These are phyloP conservation scores for Debaryomyces hansenii DNA, from an alignment of 805 yeast genomes.

Conservation along the genomic window DNA sequence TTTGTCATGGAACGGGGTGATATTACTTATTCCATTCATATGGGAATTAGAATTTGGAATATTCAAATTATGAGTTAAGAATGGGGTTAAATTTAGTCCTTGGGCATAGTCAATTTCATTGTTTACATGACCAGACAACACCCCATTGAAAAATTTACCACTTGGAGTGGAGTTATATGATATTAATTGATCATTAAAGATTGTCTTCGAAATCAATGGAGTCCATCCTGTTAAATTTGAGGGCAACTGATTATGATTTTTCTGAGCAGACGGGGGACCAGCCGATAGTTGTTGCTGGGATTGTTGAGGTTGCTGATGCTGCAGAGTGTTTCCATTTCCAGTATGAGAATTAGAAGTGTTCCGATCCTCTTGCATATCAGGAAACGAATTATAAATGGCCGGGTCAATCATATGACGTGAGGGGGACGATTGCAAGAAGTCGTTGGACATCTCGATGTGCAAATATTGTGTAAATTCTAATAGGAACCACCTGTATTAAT, in stretches of 20 bases:
- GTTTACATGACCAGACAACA: conserved; percentile 5
- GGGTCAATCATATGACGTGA: conserved; percentile 34
- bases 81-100: conserved; percentile 43
- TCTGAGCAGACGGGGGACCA: conserved; percentile 23
- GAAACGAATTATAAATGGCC: conserved; percentile 22
- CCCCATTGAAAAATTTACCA: conserved; percentile 18
- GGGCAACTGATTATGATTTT: conserved; percentile 12
- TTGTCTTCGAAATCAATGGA: conserved; percentile 39
- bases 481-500: too few species aligned
- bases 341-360: conserved; percentile 10
- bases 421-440: conserved; percentile 36
- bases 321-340: not conserved
- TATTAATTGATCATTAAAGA: conserved; percentile 32
- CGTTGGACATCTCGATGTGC: conserved; percentile 23
- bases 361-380: not conserved
- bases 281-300: conserved; percentile 2
- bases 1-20: conserved; percentile 46
- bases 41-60: conserved; percentile 15
- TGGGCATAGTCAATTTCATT: conserved; percentile 28
- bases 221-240: conserved; percentile 41
- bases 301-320: conserved; percentile 1
- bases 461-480: not conserved
- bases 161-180: conserved; percentile 40
- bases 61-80: conserved; percentile 34
- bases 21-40: conserved; percentile 21